phyloP scores from a whole-genome alignment of 2,329 filamentous ascomycete genomes.

The Ophiocordyceps polyrhachis-furcata region DNA sequence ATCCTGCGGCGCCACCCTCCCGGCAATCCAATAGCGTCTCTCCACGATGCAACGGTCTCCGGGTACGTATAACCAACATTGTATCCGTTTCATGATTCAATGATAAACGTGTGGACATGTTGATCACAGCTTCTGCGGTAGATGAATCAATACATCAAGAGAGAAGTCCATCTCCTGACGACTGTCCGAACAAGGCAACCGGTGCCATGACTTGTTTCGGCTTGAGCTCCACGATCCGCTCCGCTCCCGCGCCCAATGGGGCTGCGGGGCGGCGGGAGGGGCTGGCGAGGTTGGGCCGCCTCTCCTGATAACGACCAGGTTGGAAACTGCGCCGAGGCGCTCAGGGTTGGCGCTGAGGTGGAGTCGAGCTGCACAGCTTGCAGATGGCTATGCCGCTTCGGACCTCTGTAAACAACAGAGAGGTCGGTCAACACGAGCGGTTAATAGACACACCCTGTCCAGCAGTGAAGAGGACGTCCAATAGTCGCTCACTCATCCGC shows the following conservation, averaged over 20 bases:
- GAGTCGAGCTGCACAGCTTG: conserved; percentile 6
- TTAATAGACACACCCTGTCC: conserved; percentile 9
- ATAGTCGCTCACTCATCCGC: conserved; percentile 6
- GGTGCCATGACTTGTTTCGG: background rate
- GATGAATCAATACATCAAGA: background rate
- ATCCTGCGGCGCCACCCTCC: background rate
- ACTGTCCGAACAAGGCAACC: background rate
- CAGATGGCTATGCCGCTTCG: conserved; percentile 7
- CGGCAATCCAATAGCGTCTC: conserved; percentile 12
- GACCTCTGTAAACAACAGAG: conserved; percentile 10
- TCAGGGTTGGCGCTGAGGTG: conserved; percentile 3
- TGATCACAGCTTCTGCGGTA: background rate
- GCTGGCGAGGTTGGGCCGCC: conserved; percentile 1
- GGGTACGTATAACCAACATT: background rate
- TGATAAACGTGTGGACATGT: too few relatives aligned
- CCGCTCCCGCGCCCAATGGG: background rate
- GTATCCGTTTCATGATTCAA: background rate
- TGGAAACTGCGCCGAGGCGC: conserved; percentile 3
- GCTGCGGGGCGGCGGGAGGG: background rate
- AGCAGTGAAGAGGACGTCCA: conserved; percentile 2
- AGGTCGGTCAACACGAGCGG: conserved; percentile 6
- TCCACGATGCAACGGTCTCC: conserved; percentile 12
- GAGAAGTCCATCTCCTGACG: background rate
- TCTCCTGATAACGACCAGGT: background rate
- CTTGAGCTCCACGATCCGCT: background rate